Evolutionary conservation across 2,329 filamentous ascomycete species (phyloP), one percentile per base, ranked within the genome.

Genomic region (Mariannaea sp.): DNA sequence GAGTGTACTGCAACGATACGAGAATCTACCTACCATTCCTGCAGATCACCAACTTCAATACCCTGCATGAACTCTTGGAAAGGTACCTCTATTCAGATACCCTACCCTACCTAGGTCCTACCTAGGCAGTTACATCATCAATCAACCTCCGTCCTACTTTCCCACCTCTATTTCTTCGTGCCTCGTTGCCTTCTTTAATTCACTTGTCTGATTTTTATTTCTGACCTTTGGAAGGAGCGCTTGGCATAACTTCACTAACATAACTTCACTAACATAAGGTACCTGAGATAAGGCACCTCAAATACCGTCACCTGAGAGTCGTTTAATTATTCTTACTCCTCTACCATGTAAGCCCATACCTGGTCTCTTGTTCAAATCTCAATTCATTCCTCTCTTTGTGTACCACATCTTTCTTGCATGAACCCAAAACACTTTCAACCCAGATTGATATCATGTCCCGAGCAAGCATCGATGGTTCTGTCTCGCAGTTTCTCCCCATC

Each of bases 371-470:
- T 30, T 3, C 22, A 24, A 24, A 5, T 24, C n/a, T n/a, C n/a
- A 7, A 9, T 29, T 14, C 4, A 19, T 19, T 24, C 38, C 22
- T 30, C n/a, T 10, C 17, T 7, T 14, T 9, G 5, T 13, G 8
- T 16, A 14, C 17, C 9, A 3, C 9, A 29, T 19, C 13, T 26
- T 20, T 33, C 40, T 53, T 20, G 24, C n/a, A 49, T 22, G 17
- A 29, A 19, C 39, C 12, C 32, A 22, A 24, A 5, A 5, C 8
- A 24, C 22, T 8, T 24, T 24, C 22, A 24, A 24, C 5, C 5
- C 22, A 42, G 22, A n/a, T n/a, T n/a, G n/a, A 7, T 45, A 53
- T 40, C 50, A 73, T 72, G 70, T 70, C 70, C 53, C 69, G 66
- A 12, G 63, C 61, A 27, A 71, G 68, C 52, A 65, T 68, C 32